These are phyloP conservation scores for Ganoderma lingzhi DNA, from an alignment of 1,284 basidiomycete species.

Conservation along the genomic window DNA sequence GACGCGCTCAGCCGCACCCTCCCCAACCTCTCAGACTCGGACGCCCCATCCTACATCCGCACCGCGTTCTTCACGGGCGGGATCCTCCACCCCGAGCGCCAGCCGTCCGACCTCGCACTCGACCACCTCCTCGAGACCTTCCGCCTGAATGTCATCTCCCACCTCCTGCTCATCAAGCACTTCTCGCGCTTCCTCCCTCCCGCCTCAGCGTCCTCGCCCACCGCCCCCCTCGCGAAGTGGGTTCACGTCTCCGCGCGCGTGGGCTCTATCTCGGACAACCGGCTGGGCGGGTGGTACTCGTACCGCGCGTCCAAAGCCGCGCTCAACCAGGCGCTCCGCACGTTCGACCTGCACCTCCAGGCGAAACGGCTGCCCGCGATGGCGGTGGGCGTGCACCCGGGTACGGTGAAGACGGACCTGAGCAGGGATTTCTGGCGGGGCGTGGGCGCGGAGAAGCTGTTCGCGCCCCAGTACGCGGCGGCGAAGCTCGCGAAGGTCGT, in stretches of 20 bases:
- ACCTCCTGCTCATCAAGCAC: slow-evolving; percentile 68
- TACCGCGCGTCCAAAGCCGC: slow-evolving; percentile 81
- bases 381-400: slow-evolving; percentile 66
- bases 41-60: slow-evolving; percentile 50
- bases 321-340: slow-evolving; percentile 76
- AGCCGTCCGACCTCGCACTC: slow-evolving; percentile 59
- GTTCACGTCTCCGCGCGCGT: slow-evolving; percentile 70
- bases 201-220: slow-evolving; percentile 39
- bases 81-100: slow-evolving; percentile 64
- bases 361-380: slow-evolving; percentile 62
- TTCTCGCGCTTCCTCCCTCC: slow-evolving; percentile 60
- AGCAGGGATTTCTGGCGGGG: slow-evolving; percentile 56
- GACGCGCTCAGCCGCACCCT: slow-evolving; percentile 48
- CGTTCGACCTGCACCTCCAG: slow-evolving; percentile 70
- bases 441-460: slow-evolving; percentile 54
- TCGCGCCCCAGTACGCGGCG: slow-evolving; percentile 70
- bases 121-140: slow-evolving; percentile 56
- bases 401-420: slow-evolving; percentile 67
- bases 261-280: slow-evolving; percentile 70
- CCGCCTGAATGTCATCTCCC: slow-evolving; percentile 66
- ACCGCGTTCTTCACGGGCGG: slow-evolving; percentile 66
- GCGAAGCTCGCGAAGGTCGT: slow-evolving; percentile 66
- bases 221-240: slow-evolving; percentile 57
- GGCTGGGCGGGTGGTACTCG: slow-evolving; percentile 75
- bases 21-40: slow-evolving; percentile 27